Evolutionary conservation across 2,329 filamentous ascomycete genomes (phyloP).

Genomic region (Rugonectria rugulosa): DNA sequence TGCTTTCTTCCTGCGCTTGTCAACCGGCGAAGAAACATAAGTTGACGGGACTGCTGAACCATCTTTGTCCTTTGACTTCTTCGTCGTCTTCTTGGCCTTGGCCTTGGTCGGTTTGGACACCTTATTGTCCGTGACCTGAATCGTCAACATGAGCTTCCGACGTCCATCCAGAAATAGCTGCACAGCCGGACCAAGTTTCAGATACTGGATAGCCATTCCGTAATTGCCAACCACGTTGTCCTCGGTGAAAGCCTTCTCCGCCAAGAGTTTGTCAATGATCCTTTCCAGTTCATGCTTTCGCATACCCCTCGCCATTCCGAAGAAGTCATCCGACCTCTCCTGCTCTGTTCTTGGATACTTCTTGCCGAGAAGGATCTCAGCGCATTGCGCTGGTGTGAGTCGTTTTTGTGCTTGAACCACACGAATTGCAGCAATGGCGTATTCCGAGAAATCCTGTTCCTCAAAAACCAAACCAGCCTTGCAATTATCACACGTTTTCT

Average conservation of each 20-base stretch:
- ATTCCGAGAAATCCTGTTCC: slow-evolving; percentile 76
- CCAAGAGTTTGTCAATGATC: slow-evolving; percentile 79
- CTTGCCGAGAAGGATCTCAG: slow-evolving; percentile 83
- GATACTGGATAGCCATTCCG: slow-evolving; percentile 78
- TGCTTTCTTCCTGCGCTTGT: slow-evolving; percentile 42
- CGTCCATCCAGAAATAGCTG: slow-evolving; percentile 52
- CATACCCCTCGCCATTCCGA: slow-evolving; percentile 73
- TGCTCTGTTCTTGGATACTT: slow-evolving; percentile 66
- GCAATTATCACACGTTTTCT: slow-evolving; percentile 88
- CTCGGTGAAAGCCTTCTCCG: slow-evolving; percentile 77
- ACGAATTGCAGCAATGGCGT: slow-evolving; percentile 74
- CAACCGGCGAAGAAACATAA: slow-evolving; percentile 62
- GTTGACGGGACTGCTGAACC: slow-evolving; percentile 53
- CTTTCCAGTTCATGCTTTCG: slow-evolving; percentile 81
- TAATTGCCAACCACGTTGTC: slow-evolving; percentile 60
- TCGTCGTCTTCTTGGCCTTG: slow-evolving; percentile 46
- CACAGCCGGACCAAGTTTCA: slow-evolving; percentile 57
- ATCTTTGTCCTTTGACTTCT: slow-evolving; percentile 46
- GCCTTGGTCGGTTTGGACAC: slow-evolving; percentile 41
- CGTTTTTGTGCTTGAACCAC: slow-evolving; percentile 68
- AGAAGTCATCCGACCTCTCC: slow-evolving; percentile 62
- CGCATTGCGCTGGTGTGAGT: slow-evolving; percentile 80
- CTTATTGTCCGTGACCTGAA: slow-evolving; percentile 48
- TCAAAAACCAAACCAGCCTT: slow-evolving; percentile 75
- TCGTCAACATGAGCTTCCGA: slow-evolving; percentile 54